Evolutionary conservation across 345 rosid genomes (phyloP), one percentile per base, ranked within the genome.

Genomic region (Lepidium africanum): DNA sequence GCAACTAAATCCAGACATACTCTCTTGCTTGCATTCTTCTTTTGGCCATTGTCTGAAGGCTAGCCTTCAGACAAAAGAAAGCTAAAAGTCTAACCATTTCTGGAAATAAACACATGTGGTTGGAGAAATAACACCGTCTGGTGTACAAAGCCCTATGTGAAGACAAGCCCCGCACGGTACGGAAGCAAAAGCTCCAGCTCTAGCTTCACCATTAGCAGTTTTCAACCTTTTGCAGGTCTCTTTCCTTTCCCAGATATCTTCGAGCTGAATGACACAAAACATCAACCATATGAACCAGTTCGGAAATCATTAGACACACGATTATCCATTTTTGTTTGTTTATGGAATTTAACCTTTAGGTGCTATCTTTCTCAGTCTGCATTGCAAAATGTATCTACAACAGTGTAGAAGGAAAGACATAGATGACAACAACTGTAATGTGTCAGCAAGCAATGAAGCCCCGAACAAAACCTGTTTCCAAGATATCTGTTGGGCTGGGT

Each of bases 221-320:
- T 76, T 21, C 98, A 96, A 21, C 91, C 96, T 78, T 92, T 92
- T 3, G 96, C 97, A n/a, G 98, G 97, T 55, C 96, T 83, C 80
- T 85, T 92, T 42, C 96, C 98, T 69, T 90, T 92, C 23, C 83
- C 87, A 30, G 96, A 49, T 72, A 80, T 90, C 84, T 88, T 85
- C 23, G 97, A 87, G 82, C 97, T 92, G 75, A 36, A 8, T 30
- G 33, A 37, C 2, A 61, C 13, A 60, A 0, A 37, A 51, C 11
- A 1, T 7, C 10, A 37, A 36, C 39, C 5, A 55, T 10, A 30
- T 9, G 21, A 51, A 62, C 17, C 6, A 37, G 10, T 43, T 37
- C 49, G 3, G 15, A 46, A 39, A 49, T 4, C 9, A 7, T 32
- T 42, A 1, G 27, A 27, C 16, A 0, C 0, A 9, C 17, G 38